phyloP scores from a whole-genome alignment of 352 stramenopile species.

The Phytophthora niederhauseri region DNA sequence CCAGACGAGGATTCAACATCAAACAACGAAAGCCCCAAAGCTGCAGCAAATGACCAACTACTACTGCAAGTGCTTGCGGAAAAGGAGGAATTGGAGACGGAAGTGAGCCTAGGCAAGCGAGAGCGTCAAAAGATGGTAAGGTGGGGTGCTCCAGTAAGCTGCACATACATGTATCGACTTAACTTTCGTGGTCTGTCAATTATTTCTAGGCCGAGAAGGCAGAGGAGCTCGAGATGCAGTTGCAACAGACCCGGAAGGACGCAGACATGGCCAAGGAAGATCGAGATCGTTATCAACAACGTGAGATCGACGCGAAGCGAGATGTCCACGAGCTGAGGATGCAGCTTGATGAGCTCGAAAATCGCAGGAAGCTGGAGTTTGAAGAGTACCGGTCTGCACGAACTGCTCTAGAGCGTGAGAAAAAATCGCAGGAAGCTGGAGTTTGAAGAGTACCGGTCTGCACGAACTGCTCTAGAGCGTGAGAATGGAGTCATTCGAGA shows the following conservation, averaged over 20 bases:
- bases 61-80: constrained; percentile 71
- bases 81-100: constrained; percentile 63
- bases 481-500: constrained; percentile 57
- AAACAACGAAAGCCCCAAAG: constrained; percentile 22
- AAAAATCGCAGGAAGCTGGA: constrained; percentile 64
- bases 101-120: constrained; percentile 44
- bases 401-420: constrained; percentile 61
- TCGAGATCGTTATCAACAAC: constrained; percentile 65
- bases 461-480: constrained; percentile 56
- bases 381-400: constrained; percentile 67
- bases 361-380: constrained; percentile 61
- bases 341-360: constrained; percentile 77
- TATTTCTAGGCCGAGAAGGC: constrained; percentile 48
- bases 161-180: no score
- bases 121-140: constrained; percentile 57
- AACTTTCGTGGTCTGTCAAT: neutral
- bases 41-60: constrained; percentile 46
- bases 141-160: neutral
- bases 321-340: constrained; percentile 66
- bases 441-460: constrained; percentile 71
- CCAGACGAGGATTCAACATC: constrained; percentile 25
- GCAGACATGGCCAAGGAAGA: constrained; percentile 54
- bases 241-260: constrained; percentile 56
- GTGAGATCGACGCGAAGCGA: constrained; percentile 61
- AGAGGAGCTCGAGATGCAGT: constrained; percentile 56